Evolutionary conservation across 2,329 filamentous ascomycete genomes (phyloP).

Genomic region (Fusarium sambucinum): DNA sequence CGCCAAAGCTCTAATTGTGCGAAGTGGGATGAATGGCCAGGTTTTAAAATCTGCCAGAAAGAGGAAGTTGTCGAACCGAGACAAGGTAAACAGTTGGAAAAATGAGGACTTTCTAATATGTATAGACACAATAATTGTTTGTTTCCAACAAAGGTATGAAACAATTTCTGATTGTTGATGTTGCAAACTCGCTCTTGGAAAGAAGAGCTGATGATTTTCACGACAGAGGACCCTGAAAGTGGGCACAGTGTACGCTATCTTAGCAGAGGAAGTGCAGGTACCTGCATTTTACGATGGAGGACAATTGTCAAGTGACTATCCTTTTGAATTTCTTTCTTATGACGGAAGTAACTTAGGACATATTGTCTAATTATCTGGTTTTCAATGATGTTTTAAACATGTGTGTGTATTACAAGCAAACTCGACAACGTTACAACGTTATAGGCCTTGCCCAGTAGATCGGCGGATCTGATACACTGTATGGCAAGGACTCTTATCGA

Average conservation of each 20-base stretch:
- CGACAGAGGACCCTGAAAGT: conserved; percentile 36
- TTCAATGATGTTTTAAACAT: background rate
- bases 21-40: conserved; percentile 27
- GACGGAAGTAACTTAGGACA: background rate
- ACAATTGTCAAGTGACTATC: background rate
- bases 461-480: conserved; percentile 26
- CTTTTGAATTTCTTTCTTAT: too few relatives aligned
- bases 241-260: conserved; percentile 35
- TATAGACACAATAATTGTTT: background rate
- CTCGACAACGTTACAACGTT: background rate
- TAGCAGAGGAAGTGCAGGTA: background rate
- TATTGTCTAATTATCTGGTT: background rate
- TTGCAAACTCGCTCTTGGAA: conserved; percentile 4
- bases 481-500: conserved; percentile 50
- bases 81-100: background rate
- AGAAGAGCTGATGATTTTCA: conserved; percentile 19
- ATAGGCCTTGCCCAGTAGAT: background rate
- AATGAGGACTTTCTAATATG: background rate
- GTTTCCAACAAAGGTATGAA: background rate
- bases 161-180: background rate
- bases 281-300: too few relatives aligned
- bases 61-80: background rate
- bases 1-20: conserved; percentile 42
- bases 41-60: background rate
- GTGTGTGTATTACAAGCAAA: background rate